These are phyloP conservation scores for Fusarium mangiferae DNA, from an alignment of 2,329 filamentous ascomycete species.

Conservation along the genomic window DNA sequence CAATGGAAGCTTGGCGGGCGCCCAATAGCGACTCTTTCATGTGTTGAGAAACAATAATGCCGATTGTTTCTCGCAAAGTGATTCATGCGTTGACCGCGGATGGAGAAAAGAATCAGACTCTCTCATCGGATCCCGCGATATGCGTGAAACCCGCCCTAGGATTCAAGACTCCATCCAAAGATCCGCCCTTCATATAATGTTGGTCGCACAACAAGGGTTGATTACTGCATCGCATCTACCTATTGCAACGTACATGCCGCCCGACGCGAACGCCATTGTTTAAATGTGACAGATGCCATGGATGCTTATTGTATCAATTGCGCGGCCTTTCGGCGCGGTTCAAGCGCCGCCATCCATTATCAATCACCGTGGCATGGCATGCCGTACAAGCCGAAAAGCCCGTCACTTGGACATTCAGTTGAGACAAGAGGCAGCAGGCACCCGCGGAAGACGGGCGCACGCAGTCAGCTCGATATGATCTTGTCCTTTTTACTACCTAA, in stretches of 20 bases:
- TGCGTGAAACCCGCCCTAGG: conserved; percentile 20
- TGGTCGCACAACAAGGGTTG: not conserved
- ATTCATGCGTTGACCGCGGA: not conserved
- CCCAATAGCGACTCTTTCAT: conserved; percentile 17
- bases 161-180: conserved; percentile 11
- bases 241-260: conserved; percentile 11
- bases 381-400: conserved; percentile 23
- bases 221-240: not conserved
- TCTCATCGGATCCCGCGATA: conserved; percentile 7
- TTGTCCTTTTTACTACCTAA: not conserved
- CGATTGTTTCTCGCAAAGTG: not conserved
- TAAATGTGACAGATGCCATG: conserved; percentile 2
- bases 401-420: not conserved
- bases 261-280: conserved; percentile 11
- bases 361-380: not conserved
- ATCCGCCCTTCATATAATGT: conserved; percentile 14
- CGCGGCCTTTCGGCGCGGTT: conserved; percentile 7
- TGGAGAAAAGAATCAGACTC: not conserved
- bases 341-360: conserved; percentile 5
- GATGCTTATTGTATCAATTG: conserved; percentile 2
- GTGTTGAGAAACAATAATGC: not conserved
- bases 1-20: not conserved
- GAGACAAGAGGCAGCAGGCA: conserved; percentile 21
- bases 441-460: conserved; percentile 11
- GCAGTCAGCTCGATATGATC: conserved; percentile 2